phyloP scores from a whole-genome alignment of 176 grass and related monocot genomes.

The Echinochloa phyllopogon region DNA sequence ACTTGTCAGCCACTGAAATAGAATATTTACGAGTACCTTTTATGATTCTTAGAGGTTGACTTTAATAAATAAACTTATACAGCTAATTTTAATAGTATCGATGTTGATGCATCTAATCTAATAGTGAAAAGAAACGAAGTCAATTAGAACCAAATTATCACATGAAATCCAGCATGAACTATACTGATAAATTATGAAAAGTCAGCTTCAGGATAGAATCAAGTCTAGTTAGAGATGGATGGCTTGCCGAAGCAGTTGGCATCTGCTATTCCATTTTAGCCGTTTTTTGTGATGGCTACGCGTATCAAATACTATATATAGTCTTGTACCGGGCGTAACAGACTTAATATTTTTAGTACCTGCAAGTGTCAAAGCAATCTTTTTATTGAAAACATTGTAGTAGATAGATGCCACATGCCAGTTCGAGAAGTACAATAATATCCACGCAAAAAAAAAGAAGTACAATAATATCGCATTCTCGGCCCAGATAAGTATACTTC shows the following conservation, averaged over 20 bases:
- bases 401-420: background rate
- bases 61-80: background rate
- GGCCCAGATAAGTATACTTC: background rate
- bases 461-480: background rate
- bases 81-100: background rate
- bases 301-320: background rate
- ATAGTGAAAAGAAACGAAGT: background rate
- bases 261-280: background rate
- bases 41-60: conserved; percentile 5
- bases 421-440: background rate
- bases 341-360: background rate
- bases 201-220: background rate
- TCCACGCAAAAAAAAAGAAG: no score
- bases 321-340: background rate
- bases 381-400: background rate
- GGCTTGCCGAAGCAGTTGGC: background rate
- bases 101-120: background rate
- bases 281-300: background rate
- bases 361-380: no score
- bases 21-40: background rate
- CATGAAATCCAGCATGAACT: background rate
- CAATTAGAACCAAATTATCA: background rate
- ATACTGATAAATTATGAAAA: background rate
- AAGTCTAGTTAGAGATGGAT: background rate
- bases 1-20: background rate